These are phyloP conservation scores for Acanthamoeba lenticulata DNA, from an alignment of 208 protist genomes.

Conservation along the genomic window DNA sequence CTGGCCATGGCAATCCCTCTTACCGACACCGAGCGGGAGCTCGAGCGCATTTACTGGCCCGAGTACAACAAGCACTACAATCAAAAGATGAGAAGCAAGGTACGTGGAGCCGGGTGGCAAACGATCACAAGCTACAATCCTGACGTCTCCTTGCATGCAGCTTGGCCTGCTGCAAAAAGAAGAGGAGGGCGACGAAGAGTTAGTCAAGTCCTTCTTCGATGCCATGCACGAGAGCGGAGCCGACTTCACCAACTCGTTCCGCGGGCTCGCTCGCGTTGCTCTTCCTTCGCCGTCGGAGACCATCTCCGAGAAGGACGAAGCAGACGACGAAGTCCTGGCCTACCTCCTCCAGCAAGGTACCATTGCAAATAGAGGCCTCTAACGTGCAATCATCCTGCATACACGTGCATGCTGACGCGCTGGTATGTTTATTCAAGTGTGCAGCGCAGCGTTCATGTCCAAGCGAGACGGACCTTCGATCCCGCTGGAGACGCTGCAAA, in stretches of 20 bases:
- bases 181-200: slow-evolving; percentile 27
- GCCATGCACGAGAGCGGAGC: slow-evolving; percentile 59
- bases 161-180: slow-evolving; percentile 61
- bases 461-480: slow-evolving; percentile 39
- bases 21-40: slow-evolving; percentile 5
- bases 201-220: slow-evolving; percentile 67
- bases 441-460: not conserved
- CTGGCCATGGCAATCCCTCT: slow-evolving; percentile 7
- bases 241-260: slow-evolving; percentile 71
- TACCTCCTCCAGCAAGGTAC: not conserved
- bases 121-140: not conserved
- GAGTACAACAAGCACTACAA: slow-evolving; percentile 60
- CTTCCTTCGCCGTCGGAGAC: not conserved
- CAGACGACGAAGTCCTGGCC: not conserved
- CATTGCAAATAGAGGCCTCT: too few relatives aligned
- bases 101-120: not conserved
- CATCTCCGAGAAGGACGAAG: not conserved
- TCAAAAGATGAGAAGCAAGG: slow-evolving; percentile 69
- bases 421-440: not conserved
- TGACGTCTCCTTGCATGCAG: slow-evolving; percentile 10
- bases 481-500: slow-evolving; percentile 16
- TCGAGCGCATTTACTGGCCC: slow-evolving; percentile 57
- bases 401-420: too few relatives aligned
- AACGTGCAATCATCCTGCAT: too few relatives aligned
- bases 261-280: not conserved